phyloP scores from a whole-genome alignment of 2,329 filamentous ascomycete species.

The Penicillium sp. region DNA sequence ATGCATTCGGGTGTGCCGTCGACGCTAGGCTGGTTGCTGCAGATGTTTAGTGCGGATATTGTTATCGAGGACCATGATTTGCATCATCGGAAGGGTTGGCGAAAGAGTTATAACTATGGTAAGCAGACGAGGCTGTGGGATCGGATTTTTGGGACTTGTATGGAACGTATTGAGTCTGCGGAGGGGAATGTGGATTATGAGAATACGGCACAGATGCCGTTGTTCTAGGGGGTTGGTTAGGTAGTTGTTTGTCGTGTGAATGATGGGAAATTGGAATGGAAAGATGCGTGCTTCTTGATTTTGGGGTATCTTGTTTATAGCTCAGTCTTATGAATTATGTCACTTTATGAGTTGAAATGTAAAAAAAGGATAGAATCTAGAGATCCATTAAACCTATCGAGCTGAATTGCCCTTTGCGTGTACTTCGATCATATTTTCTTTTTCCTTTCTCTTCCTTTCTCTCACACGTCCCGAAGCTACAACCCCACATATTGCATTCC shows the following conservation, averaged over 20 bases:
- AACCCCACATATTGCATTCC: too few relatives aligned
- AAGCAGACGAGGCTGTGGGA: slow-evolving; percentile 42
- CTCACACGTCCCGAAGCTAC: too few relatives aligned
- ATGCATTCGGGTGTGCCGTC: slow-evolving; percentile 40
- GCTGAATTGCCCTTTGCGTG: too few relatives aligned
- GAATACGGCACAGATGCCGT: slow-evolving; percentile 31
- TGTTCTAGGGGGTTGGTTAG: slow-evolving; percentile 21
- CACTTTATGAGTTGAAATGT: neutral
- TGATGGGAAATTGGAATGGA: neutral
- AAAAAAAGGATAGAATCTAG: too few relatives aligned
- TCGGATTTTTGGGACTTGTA: slow-evolving; percentile 38
- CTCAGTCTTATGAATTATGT: neutral
- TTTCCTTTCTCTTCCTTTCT: too few relatives aligned
- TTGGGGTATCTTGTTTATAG: neutral
- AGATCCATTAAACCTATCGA: too few relatives aligned
- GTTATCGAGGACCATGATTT: slow-evolving; percentile 48
- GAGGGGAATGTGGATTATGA: slow-evolving; percentile 37
- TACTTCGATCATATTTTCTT: too few relatives aligned
- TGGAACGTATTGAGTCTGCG: slow-evolving; percentile 40
- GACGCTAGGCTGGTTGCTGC: slow-evolving; percentile 39
- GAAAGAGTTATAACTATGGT: slow-evolving; percentile 40
- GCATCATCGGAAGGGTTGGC: slow-evolving; percentile 43
- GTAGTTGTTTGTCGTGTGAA: neutral
- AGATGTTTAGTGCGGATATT: slow-evolving; percentile 39
- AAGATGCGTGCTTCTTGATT: neutral